phyloP scores from a whole-genome alignment of 1,284 basidiomycete species.

The Pseudozyma sp. region DNA sequence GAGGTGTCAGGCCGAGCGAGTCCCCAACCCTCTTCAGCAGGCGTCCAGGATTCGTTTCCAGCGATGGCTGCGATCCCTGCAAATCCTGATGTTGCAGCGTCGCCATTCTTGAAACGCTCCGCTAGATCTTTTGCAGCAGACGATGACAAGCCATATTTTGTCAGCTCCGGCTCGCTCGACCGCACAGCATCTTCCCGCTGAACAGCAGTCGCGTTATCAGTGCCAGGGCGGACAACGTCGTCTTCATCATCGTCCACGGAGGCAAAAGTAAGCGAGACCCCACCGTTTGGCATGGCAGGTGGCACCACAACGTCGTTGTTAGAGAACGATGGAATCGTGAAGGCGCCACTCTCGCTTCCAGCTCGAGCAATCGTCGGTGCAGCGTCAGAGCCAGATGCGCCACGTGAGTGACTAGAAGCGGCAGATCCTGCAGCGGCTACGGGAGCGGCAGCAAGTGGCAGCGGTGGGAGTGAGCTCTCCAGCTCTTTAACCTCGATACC shows the following conservation, averaged over 20 bases:
- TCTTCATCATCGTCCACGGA: slow-evolving; percentile 51
- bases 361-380: background rate
- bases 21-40: slow-evolving; percentile 23
- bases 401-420: background rate
- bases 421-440: background rate
- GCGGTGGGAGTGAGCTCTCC: slow-evolving; percentile 58
- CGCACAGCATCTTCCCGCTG: background rate
- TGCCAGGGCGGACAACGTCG: slow-evolving; percentile 32
- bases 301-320: background rate
- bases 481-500: slow-evolving; percentile 63
- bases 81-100: background rate
- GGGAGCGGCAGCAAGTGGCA: slow-evolving; percentile 34
- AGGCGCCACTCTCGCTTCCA: background rate
- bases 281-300: slow-evolving; percentile 9
- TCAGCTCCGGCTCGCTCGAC: background rate
- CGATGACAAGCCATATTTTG: slow-evolving; percentile 25
- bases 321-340: background rate
- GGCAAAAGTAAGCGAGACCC: slow-evolving; percentile 55
- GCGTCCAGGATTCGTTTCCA: slow-evolving; percentile 16
- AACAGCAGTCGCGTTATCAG: background rate
- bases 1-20: slow-evolving; percentile 27
- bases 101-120: slow-evolving; percentile 24
- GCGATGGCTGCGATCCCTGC: slow-evolving; percentile 3
- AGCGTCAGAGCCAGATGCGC: background rate
- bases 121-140: slow-evolving; percentile 34